These are phyloP conservation scores for Friedmanniomyces simplex DNA, from an alignment of 495 filamentous ascomycete species.

Conservation along the genomic window DNA sequence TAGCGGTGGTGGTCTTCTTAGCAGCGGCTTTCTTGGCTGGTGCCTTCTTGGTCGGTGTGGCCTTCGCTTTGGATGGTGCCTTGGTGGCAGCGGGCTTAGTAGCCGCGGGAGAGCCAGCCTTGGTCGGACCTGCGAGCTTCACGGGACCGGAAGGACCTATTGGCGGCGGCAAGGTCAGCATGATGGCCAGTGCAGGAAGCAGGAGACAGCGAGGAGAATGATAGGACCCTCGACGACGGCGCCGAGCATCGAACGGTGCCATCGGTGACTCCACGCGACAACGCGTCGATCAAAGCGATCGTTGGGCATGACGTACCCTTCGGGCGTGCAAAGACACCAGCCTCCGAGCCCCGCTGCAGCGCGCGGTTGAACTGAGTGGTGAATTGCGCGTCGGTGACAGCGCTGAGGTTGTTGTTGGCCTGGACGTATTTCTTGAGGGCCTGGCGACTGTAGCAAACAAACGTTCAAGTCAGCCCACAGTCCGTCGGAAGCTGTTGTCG, in stretches of 20 bases:
- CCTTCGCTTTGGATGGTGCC: conserved; percentile 4
- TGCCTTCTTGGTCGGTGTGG: conserved; percentile 4
- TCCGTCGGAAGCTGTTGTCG: no score
- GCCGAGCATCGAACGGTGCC: background rate
- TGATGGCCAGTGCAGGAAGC: background rate
- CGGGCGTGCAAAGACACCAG: conserved; percentile 80
- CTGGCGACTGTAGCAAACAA: conserved; percentile 56
- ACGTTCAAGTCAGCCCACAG: conserved; percentile 32
- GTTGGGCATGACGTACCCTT: conserved; percentile 61
- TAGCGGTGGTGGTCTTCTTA: conserved; percentile 38
- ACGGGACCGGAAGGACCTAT: conserved; percentile 82
- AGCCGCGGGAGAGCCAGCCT: conserved; percentile 2
- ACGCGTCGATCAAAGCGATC: background rate
- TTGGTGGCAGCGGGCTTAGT: conserved; percentile 26
- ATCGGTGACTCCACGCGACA: background rate
- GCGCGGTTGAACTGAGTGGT: conserved; percentile 90
- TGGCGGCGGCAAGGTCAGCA: conserved; percentile 34
- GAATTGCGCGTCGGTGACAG: conserved; percentile 60
- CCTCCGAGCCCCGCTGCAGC: conserved; percentile 78
- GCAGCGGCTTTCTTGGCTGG: conserved; percentile 36
- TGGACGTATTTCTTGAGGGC: conserved; percentile 97
- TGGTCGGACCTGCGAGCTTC: conserved; percentile 86
- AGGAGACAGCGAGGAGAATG: background rate
- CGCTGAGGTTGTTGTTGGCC: conserved; percentile 81
- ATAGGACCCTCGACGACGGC: background rate